Percentiles rank a stretch among this genome's conserved stretches.
Conservation (phyloP, 208 protist species). For the Wallacemonas sp. region DNA sequence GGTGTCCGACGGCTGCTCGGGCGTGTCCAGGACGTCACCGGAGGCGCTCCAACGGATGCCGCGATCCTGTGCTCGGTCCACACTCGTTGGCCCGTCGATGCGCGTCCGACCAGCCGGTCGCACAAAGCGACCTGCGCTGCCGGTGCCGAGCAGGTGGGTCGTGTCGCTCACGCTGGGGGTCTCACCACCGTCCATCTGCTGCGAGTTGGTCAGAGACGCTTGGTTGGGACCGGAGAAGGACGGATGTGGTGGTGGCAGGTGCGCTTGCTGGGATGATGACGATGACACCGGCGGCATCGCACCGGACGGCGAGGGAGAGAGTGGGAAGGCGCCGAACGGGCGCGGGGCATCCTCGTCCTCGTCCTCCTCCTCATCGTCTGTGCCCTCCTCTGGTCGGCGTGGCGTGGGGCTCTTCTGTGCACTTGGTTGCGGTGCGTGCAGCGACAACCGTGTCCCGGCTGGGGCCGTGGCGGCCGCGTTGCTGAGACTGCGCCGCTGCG, state of each 20-base stretch:
- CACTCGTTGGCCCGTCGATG: background rate
- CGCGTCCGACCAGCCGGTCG: background rate
- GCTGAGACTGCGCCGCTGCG: background rate
- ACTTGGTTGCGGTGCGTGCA: background rate
- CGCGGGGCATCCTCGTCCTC: background rate
- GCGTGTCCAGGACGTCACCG: no score
- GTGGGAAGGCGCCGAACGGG: background rate
- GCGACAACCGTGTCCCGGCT: background rate
- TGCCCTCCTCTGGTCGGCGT: background rate
- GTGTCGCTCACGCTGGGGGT: no score
- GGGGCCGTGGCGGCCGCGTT: background rate
- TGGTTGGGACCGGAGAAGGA: no score
- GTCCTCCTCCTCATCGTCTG: background rate
- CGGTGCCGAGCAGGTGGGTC: background rate
- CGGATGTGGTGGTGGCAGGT: no score
- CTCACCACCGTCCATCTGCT: no score
- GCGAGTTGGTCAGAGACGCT: no score
- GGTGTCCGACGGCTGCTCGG: no score
- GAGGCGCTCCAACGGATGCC: no score
- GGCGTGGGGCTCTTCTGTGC: no score
- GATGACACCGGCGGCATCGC: background rate
- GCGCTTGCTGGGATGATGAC: background rate
- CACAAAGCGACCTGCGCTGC: background rate
- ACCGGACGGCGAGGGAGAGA: conserved; percentile 3
- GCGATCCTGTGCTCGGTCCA: no score